Evolutionary conservation across 2,329 filamentous ascomycete genomes (phyloP).

Genomic region (Cercospora sp.): DNA sequence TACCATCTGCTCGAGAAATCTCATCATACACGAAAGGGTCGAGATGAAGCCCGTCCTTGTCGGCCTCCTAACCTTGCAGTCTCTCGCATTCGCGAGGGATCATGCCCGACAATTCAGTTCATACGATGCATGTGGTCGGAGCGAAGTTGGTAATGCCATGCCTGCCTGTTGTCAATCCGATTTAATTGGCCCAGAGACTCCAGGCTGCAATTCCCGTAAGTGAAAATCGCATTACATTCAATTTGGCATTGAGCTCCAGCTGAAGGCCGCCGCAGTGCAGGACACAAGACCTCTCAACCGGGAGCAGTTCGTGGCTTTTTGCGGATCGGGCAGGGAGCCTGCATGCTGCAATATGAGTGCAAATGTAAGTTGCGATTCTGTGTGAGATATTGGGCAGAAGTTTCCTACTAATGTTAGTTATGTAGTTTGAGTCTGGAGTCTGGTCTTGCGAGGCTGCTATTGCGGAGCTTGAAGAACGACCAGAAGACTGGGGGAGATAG

Average conservation of each 20-base stretch:
- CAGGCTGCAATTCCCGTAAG: not conserved
- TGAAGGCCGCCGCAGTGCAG: not conserved
- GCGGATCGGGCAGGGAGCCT: not conserved
- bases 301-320: not conserved
- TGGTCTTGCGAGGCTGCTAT: not conserved
- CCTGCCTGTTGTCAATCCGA: not conserved
- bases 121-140: not conserved
- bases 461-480: not conserved
- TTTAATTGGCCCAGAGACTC: not conserved
- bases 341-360: not conserved
- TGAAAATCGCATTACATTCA: not conserved
- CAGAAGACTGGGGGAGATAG: not conserved
- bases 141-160: not conserved
- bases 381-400: not conserved
- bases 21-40: too few species aligned
- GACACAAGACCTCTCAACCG: not conserved
- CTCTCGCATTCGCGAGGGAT: not conserved
- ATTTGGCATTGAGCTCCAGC: not conserved
- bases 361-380: not conserved
- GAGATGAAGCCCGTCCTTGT: not conserved
- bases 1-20: too few species aligned
- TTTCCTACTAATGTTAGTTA: not conserved
- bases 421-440: not conserved
- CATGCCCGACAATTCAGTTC: not conserved
- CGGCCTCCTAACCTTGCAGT: not conserved